Percentiles rank a stretch among this genome's conserved stretches.
Evolutionary conservation across 805 yeast genomes (phyloP).

Genomic region (Suhomyces prunicola): DNA sequence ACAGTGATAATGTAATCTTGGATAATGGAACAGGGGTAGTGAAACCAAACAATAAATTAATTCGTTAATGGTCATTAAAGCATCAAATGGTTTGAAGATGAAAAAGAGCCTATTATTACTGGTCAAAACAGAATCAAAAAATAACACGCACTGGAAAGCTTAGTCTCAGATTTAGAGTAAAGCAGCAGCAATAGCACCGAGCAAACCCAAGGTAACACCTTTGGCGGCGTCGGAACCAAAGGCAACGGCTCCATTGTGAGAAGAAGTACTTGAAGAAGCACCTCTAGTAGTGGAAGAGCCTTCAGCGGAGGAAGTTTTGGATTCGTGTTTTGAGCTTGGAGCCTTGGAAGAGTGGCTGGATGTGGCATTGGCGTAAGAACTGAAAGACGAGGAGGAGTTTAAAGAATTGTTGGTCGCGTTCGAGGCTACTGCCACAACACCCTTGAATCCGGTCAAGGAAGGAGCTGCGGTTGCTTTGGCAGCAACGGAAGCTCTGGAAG

Average conservation of each 20-base stretch:
- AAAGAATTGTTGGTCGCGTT: conserved; percentile 25
- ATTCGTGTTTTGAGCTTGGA: conserved; percentile 12
- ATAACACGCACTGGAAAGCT: not conserved
- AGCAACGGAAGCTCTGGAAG: conserved; percentile 6
- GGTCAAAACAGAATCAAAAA: not conserved
- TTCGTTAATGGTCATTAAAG: not conserved
- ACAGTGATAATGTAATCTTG: not conserved
- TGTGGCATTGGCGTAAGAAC: conserved; percentile 9
- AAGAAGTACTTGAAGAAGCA: conserved; percentile 32
- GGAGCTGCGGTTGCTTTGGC: conserved; percentile 9
- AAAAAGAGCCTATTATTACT: not conserved
- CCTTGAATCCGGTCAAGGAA: conserved; percentile 25
- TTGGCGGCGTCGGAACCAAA: conserved; percentile 25
- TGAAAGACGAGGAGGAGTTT: conserved; percentile 20
- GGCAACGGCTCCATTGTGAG: conserved; percentile 27
- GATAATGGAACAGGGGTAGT: not conserved
- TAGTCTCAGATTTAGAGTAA: conserved; percentile 15
- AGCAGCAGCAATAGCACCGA: conserved; percentile 35
- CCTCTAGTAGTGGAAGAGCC: conserved; percentile 25
- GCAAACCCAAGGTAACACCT: conserved; percentile 17
- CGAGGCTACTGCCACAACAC: conserved; percentile 41
- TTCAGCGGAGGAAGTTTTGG: conserved; percentile 13
- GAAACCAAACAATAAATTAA: conserved; percentile 1
- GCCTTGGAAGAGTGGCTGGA: conserved; percentile 3
- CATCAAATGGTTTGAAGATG: not conserved